Evolutionary conservation across 805 yeast species (phyloP), one percentile per base, ranked within the genome.

Genomic region (Metschnikowia similis): DNA sequence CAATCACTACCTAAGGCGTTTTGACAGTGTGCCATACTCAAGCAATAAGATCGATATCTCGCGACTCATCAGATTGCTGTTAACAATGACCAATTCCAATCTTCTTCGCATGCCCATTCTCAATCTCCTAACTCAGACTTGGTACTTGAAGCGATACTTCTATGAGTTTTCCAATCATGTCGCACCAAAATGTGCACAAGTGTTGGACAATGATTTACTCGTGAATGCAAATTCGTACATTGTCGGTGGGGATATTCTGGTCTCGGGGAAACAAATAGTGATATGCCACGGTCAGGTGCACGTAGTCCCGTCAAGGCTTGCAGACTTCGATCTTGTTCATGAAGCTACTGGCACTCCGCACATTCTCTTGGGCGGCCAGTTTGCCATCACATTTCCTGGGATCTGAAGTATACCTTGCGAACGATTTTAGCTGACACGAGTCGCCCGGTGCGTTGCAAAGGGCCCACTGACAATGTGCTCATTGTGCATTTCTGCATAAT

Each of bases 101-200:
- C 52, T 66, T 8, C 59, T 66, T 43, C 61, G 77, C 37, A 53
- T 72, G 29, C 63, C 72, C 13, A 69, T 65, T 14, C 64, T 71
- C 39, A 72, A 72, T 54, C 55, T 71, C 40, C 65, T 63, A 42
- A 68, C 77, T 4, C 75, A 71, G 52, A 68, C 70, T 6, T 73
- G 77, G 77, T 63, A 65, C 47, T 72, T 70, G 55, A 54, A 64
- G 45, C 61, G 66, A 42, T 72, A 66, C 56, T 65, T 60, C 53
- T 66, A 61, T 48, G 72, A 71, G 30, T 49, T 57, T 16, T 35
- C 56, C 28, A 53, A 54, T 26, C 36, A 40, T 49, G 49, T 66
- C 10, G 52, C 62, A 27, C 63, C 64, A 35, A 58, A 57, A 2
- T 54, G 68, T 14, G 58, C 62, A 13, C 61, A 64, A 3, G 49